phyloP scores from a whole-genome alignment of 768 basidiomycete genomes.

The Phlebiopsis flavidoalba region DNA sequence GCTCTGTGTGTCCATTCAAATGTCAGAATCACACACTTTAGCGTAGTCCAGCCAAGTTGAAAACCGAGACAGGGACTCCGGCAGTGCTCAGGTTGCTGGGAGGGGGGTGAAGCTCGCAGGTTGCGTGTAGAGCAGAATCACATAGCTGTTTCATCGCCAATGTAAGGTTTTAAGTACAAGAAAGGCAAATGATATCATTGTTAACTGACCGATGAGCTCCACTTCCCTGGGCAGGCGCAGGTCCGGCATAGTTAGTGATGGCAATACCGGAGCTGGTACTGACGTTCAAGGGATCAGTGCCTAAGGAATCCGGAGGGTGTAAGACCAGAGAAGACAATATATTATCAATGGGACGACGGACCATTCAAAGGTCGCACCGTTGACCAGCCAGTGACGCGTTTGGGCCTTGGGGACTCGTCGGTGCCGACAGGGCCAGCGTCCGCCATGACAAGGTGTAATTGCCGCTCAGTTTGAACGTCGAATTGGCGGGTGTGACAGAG shows the following conservation, averaged over 20 bases:
- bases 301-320: neutral
- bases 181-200: neutral
- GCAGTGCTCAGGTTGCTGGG: constrained; percentile 50
- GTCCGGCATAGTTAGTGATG: constrained; percentile 68
- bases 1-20: neutral
- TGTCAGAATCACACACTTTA: constrained; percentile 29
- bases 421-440: constrained; percentile 64
- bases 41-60: constrained; percentile 58
- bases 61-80: constrained; percentile 46
- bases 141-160: constrained; percentile 44
- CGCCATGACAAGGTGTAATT: constrained; percentile 70
- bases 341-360: constrained; percentile 17
- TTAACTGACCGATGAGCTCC: constrained; percentile 63
- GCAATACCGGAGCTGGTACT: constrained; percentile 38
- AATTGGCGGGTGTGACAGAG: constrained; percentile 44
- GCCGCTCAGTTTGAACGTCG: constrained; percentile 39
- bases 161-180: neutral
- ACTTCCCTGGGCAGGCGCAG: constrained; percentile 60
- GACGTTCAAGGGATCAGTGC: constrained; percentile 24
- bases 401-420: constrained; percentile 46
- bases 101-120: constrained; percentile 57
- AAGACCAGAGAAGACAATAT: neutral
- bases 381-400: constrained; percentile 80
- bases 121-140: constrained; percentile 60
- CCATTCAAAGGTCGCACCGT: constrained; percentile 50